Conservation (phyloP, 345 rosid genomes). For the Boechera stricta region DNA sequence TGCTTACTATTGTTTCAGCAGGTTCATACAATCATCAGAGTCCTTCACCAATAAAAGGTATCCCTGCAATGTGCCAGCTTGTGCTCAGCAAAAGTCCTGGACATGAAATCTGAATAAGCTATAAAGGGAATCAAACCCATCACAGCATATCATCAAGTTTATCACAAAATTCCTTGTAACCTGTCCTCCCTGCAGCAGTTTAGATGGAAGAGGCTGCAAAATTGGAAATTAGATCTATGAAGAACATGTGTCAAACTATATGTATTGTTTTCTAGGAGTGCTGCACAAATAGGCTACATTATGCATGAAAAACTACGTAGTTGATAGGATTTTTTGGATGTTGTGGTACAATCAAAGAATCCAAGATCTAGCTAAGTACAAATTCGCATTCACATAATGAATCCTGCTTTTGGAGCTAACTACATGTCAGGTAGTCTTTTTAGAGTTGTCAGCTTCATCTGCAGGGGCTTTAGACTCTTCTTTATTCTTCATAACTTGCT, state of each 20-base stretch:
- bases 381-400: constrained; percentile 24
- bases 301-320: background rate
- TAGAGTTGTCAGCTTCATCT: constrained; percentile 38
- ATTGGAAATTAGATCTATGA: constrained; percentile 20
- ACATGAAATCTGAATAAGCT: constrained; percentile 10
- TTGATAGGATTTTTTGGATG: background rate
- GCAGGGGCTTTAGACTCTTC: constrained; percentile 44
- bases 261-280: background rate
- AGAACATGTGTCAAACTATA: constrained; percentile 14
- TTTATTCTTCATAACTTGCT: constrained; percentile 67
- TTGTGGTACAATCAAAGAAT: constrained; percentile 30
- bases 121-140: constrained; percentile 10
- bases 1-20: constrained; percentile 26
- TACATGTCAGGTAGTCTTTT: constrained; percentile 31
- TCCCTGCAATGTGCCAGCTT: constrained; percentile 10
- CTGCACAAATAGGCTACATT: constrained; percentile 30
- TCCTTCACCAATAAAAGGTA: background rate
- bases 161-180: constrained; percentile 1
- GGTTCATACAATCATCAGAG: constrained; percentile 10
- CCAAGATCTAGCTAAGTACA: constrained; percentile 28
- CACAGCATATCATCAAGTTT: background rate
- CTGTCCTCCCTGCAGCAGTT: background rate
- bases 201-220: background rate
- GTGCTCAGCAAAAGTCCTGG: constrained; percentile 6
- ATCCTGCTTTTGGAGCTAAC: constrained; percentile 30